Evolutionary conservation across 495 filamentous ascomycete species (phyloP), one percentile per base, ranked within the genome.

Genomic region (Trichoderma parareesei): DNA sequence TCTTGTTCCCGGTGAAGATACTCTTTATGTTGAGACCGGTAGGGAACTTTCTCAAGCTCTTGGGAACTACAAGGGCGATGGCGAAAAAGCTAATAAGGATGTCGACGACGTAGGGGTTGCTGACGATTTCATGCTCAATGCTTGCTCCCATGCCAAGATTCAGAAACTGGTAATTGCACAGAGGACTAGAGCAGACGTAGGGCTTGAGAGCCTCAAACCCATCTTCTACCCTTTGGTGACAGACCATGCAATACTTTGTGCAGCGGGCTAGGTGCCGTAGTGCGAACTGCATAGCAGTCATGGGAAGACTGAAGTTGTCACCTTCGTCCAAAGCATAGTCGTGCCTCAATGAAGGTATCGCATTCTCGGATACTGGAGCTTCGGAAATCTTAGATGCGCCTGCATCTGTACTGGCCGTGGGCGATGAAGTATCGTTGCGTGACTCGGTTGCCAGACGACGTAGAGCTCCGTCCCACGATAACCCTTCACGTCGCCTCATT

Each of bases 141-240:
- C 85, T 90, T 2, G 91, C 88, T 0, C 93, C 93, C 72, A 96
- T 87, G 0, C 91, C 92, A 37, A 94, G 79, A n/a, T 82, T 81
- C 85, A 97, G 90, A 76, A 95, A 97, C 70, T 98, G 93, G 68
- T 91, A 94, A 2, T 96, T 77, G 70, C 93, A 98, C 8, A 98
- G 79, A 4, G 82, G 83, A 20, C 85, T 84, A 38, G 84, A 86
- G 79, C 93, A 98, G 20, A 97, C 91, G 69, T 94, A 97, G 0
- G 93, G 93, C 66, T 92, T 93, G 53, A 98, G 77, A n/a, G 93
- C 88, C 68, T 93, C 90, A 59, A 96, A 89, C 7, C 85, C 82
- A 6, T 81, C 81, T n/a, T 84, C 72, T 40, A 90, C 80, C 69
- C 83, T 89, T 69, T 83, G 83, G 72, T 96, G 90, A 69, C 93